A percentile compares a stretch with the other conserved stretches of the same genome.
These are phyloP conservation scores for Lasiosphaeria hispida DNA, from an alignment of 495 filamentous ascomycete genomes.

Conservation along the genomic window DNA sequence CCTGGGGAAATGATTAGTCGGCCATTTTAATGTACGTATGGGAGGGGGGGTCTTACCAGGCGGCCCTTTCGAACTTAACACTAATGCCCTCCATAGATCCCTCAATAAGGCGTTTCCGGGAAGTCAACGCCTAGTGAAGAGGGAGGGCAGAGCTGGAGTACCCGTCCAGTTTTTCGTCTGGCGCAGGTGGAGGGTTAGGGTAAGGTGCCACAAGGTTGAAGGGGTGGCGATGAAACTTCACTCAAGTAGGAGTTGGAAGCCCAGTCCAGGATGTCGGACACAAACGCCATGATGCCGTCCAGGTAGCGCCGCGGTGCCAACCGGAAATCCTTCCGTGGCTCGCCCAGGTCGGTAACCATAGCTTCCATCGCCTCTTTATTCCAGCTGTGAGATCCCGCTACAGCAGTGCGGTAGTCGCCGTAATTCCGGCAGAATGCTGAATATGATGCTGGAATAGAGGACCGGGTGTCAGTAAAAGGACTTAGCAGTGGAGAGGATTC, in stretches of 20 bases:
- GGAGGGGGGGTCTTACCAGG: slow-evolving; percentile 8
- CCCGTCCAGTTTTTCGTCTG: not conserved
- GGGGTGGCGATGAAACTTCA: no score
- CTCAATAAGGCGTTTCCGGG: slow-evolving; percentile 2
- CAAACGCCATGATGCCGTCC: not conserved
- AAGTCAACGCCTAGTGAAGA: slow-evolving; percentile 2
- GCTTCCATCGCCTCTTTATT: slow-evolving; percentile 38
- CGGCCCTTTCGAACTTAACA: slow-evolving; percentile 4
- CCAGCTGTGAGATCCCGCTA: slow-evolving; percentile 30
- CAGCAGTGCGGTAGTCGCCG: slow-evolving; percentile 26
- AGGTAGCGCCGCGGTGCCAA: not conserved
- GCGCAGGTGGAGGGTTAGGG: not conserved
- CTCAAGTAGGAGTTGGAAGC: not conserved
- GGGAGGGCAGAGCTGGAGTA: not conserved
- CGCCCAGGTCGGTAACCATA: slow-evolving; percentile 30
- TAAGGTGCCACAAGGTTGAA: not conserved
- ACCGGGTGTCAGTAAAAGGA: not conserved
- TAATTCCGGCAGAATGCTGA: slow-evolving; percentile 35
- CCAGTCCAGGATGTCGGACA: not conserved
- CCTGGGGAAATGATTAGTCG: slow-evolving; percentile 13
- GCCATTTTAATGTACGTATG: not conserved
- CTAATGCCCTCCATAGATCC: slow-evolving; percentile 9
- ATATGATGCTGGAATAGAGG: slow-evolving; percentile 33
- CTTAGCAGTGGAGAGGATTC: not conserved
- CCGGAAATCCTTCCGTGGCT: slow-evolving; percentile 25